Evolutionary conservation across 495 filamentous ascomycete genomes (phyloP).

Genomic region (Penicillium bialowiezense): DNA sequence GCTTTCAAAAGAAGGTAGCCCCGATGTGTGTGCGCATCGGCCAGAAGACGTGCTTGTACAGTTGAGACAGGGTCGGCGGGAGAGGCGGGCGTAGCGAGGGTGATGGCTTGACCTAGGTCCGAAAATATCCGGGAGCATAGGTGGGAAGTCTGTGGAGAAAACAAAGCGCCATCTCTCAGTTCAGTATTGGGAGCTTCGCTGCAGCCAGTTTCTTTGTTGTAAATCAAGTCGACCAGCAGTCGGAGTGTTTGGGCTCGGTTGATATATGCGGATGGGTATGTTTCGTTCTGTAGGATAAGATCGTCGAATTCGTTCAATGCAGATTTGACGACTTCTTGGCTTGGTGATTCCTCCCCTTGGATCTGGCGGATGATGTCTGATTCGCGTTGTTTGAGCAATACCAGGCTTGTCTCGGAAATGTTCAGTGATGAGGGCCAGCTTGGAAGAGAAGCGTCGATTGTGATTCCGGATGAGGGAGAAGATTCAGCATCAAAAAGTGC

Average conservation of each 20-base stretch:
- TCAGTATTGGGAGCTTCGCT: slow-evolving; percentile 2
- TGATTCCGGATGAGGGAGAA: slow-evolving; percentile 51
- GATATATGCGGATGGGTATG: slow-evolving; percentile 70
- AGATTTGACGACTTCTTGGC: slow-evolving; percentile 18
- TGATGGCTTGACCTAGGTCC: slow-evolving; percentile 67
- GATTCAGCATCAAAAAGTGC: slow-evolving; percentile 80
- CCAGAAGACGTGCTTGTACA: slow-evolving; percentile 59
- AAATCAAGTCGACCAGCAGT: slow-evolving; percentile 35
- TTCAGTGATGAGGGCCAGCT: slow-evolving; percentile 48
- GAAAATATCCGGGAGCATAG: slow-evolving; percentile 43
- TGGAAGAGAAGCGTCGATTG: slow-evolving; percentile 57
- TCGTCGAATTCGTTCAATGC: slow-evolving; percentile 44
- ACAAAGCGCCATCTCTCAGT: slow-evolving; percentile 10
- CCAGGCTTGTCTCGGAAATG: slow-evolving; percentile 22
- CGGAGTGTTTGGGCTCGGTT: slow-evolving; percentile 75
- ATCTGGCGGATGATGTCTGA: slow-evolving; percentile 30
- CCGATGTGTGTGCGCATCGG: slow-evolving; percentile 72
- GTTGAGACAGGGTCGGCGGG: slow-evolving; percentile 54
- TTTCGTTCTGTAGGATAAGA: slow-evolving; percentile 57
- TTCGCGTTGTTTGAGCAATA: slow-evolving; percentile 26
- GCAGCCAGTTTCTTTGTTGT: slow-evolving; percentile 5
- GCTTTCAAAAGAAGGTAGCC: slow-evolving; percentile 67
- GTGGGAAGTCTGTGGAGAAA: slow-evolving; percentile 17
- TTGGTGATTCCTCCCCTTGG: slow-evolving; percentile 15
- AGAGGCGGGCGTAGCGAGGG: slow-evolving; percentile 55